Evolutionary conservation across 352 stramenopile species (phyloP), one percentile per base, ranked within the genome.

Genomic region (Phytophthora colocasiae): DNA sequence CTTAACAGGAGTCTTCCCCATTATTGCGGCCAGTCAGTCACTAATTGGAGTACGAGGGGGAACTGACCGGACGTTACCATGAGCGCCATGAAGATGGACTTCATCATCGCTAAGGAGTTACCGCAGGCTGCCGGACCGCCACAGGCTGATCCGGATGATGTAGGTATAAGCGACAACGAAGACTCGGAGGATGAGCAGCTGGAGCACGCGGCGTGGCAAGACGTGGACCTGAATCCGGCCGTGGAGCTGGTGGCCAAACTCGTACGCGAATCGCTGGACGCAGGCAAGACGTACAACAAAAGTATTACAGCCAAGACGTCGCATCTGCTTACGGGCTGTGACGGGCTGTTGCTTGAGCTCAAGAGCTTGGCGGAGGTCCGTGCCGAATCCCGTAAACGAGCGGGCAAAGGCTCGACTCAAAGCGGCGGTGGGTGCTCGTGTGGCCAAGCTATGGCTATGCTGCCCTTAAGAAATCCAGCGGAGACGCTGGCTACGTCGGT

Each of bases 211-310:
- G 75, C 83, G 17, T 95, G 85, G 85, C 81, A 93, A 51, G 80
- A 92, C 55, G 81, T 95, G 61, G 83, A 95, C 46, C 57, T 95
- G 60, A 92, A 91, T 49, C 87, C 87, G n/a, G 87, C 85, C 22
- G 85, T 91, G 43, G 85, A 95, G 22, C 55, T 95, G 49, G 87
- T 92, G 55, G 65, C 71, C 44, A 67, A 55, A 27, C 47, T 95
- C 2, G 69, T 92, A n/a, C 77, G 81, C 14, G 83, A 90, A 17
- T 80, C 81, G 27, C 59, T 93, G 27, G 87, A 95, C 40, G 87
- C 85, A 27, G 87, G 83, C 51, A 92, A 93, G 70, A 91, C 85
- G 27, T 95, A 92, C 73, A 95, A 93, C 72, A 92, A 92, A 58
- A 91, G 83, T 48, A 91, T 95, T 56, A 87, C 84, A 27, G 74